Evolutionary conservation across 441 rosid species (phyloP), one percentile per base, ranked within the genome.

Genomic region (Pelargonium myrrhifolium): DNA sequence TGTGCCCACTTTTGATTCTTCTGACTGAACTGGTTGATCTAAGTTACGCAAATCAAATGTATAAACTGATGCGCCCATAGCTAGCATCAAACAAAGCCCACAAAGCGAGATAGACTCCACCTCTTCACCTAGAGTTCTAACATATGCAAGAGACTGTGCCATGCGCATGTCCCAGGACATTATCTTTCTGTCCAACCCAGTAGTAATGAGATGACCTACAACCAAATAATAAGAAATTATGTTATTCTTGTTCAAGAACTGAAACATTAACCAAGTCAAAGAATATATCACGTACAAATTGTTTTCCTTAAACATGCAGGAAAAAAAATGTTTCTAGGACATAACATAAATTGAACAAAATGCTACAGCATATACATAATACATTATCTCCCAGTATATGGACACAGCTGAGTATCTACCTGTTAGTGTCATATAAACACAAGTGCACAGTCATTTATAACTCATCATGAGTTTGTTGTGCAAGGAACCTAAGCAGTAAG

Each of bases 141-240:
- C 28, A 68, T 63, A 70, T 2, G 72, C 64, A 47, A 68, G 74
- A 70, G 77, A 61, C 62, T 79, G 78, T 55, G 76, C 74, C 49
- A 61, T 74, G 62, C 89, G 82, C 22, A 62, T 66, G 81, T 92
- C 98, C 96, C 93, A 85, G 42, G 77, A 73, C 68, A 74, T 80
- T 60, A 89, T 75, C 79, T 70, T 88, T 74, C 81, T 87, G 86
- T 92, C 98, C 75, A 87, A 78, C 58, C 96, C 90, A 53, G 90
- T 74, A 55, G 88, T 82, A 71, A 92, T 66, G 51, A 85, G 77
- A 73, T 73, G 86, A 73, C 89, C 98, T 92, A 72, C 68, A 68
- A 72, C 21, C 53, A 66, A 40, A 35, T 47, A 56, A 72, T 39
- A 58, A 69, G 20, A 8, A 20, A 15, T 65, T 71, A 40, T 12